phyloP scores from a whole-genome alignment of 225 moss, liverwort and hornwort genomes.

The Ulota crispa region DNA sequence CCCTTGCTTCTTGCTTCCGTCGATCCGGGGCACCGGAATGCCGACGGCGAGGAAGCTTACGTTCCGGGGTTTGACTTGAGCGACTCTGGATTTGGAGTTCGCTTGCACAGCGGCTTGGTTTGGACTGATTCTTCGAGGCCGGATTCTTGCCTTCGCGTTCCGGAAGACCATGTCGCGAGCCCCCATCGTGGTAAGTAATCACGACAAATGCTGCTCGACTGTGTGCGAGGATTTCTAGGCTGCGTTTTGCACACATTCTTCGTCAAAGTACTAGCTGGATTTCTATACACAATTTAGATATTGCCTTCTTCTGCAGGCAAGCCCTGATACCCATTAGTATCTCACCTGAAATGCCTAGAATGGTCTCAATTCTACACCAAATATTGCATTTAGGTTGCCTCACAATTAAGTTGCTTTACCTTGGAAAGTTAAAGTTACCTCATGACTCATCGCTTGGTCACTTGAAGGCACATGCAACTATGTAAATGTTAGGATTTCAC shows the following conservation, averaged over 20 bases:
- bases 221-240: neutral
- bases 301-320: neutral
- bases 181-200: slow-evolving; percentile 4
- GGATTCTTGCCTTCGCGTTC: neutral
- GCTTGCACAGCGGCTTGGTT: neutral
- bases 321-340: neutral
- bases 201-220: neutral
- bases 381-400: too few species aligned
- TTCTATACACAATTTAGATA: neutral
- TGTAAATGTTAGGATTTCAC: too few species aligned
- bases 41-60: neutral
- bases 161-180: neutral
- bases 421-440: too few species aligned
- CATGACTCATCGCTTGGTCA: too few species aligned
- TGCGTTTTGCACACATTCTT: too few species aligned
- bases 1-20: neutral
- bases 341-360: neutral
- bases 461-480: too few species aligned
- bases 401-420: too few species aligned
- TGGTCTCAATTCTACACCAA: neutral
- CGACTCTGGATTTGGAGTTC: neutral
- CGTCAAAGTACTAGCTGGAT: neutral
- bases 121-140: neutral
- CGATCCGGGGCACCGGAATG: neutral
- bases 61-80: slow-evolving; percentile 1